Evolutionary conservation across 352 stramenopile species (phyloP).

Genomic region (Pilasporangium apinafurcum): DNA sequence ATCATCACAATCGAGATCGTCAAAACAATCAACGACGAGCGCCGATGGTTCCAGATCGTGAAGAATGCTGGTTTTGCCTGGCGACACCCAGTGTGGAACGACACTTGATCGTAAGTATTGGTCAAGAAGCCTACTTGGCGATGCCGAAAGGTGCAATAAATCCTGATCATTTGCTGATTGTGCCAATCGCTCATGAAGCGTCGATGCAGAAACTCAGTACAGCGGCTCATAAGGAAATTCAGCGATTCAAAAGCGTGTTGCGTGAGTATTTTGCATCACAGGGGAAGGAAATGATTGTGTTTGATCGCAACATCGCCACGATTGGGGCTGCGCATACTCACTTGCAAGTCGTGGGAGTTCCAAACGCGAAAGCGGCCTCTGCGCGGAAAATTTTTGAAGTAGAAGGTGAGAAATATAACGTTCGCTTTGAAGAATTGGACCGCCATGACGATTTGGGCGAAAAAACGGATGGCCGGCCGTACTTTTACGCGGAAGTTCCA

Average conservation of each 20-base stretch:
- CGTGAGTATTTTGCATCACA: constrained; percentile 55
- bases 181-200: constrained; percentile 70
- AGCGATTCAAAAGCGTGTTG: constrained; percentile 58
- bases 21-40: constrained; percentile 10
- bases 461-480: constrained; percentile 36
- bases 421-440: constrained; percentile 51
- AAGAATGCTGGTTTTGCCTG: constrained; percentile 83
- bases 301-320: constrained; percentile 75
- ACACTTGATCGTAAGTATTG: constrained; percentile 81
- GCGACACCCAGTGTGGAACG: constrained; percentile 70
- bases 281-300: constrained; percentile 64
- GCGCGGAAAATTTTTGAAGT: constrained; percentile 44
- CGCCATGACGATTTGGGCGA: constrained; percentile 25
- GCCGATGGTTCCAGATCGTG: constrained; percentile 39
- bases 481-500: constrained; percentile 67
- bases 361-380: constrained; percentile 23
- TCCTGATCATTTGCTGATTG: constrained; percentile 66
- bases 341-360: constrained; percentile 65
- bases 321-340: constrained; percentile 71
- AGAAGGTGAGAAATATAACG: constrained; percentile 69
- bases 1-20: constrained; percentile 7
- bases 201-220: constrained; percentile 44
- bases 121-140: constrained; percentile 68
- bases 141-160: constrained; percentile 81
- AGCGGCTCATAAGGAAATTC: constrained; percentile 40